phyloP scores from a whole-genome alignment of 768 basidiomycete species.

The Naematelia encephala region DNA sequence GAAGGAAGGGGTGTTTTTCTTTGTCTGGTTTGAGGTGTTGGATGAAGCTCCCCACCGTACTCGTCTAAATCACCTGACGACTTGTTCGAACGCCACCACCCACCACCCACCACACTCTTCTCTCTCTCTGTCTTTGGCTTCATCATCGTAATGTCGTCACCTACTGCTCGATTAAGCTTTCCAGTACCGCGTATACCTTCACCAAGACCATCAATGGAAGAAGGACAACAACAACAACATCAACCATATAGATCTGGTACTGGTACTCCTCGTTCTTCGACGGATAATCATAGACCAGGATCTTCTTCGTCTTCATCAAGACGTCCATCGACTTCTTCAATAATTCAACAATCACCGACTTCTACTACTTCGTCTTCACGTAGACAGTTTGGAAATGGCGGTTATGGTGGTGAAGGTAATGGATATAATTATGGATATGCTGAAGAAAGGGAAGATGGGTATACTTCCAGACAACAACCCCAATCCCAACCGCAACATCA shows the following conservation, averaged over 20 bases:
- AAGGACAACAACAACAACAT: no score
- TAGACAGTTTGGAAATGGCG: background rate
- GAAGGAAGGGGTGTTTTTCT: background rate
- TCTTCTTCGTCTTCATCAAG: background rate
- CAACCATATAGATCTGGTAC: background rate
- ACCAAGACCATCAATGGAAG: background rate
- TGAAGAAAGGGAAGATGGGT: background rate
- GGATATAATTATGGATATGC: background rate
- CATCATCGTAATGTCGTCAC: background rate
- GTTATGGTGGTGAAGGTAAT: background rate
- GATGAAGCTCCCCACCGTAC: background rate
- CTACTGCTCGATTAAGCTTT: background rate
- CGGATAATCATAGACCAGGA: background rate
- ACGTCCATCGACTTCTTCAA: background rate
- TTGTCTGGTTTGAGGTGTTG: no score
- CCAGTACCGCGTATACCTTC: background rate
- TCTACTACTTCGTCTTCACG: background rate
- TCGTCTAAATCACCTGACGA: background rate
- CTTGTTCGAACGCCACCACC: background rate
- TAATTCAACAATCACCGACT: background rate
- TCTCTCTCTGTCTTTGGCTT: no score
- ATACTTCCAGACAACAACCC: no score
- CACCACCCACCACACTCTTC: background rate
- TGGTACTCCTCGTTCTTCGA: background rate
- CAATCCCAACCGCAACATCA: background rate